Percentiles rank a stretch among this genome's conserved stretches.
Conservation (phyloP, 1,284 basidiomycete species). For the Trametes sp. region DNA sequence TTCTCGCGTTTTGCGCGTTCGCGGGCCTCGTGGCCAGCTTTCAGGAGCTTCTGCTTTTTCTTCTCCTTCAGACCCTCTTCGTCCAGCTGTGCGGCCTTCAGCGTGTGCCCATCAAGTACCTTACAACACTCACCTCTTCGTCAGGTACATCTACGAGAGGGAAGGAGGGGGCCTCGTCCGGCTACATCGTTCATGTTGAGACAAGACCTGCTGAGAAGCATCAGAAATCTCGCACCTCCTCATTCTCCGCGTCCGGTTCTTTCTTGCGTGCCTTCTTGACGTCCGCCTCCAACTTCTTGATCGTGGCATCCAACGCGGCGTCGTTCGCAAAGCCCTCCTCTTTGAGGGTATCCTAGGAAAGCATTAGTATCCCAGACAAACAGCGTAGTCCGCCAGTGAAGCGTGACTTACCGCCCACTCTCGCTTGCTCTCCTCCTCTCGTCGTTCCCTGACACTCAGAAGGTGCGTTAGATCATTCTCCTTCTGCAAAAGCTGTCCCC, state of each 20-base stretch:
- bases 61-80: conserved; percentile 97
- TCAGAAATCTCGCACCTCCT: conserved; percentile 40
- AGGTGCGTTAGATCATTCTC: conserved; percentile 86
- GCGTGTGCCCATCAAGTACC: neutral
- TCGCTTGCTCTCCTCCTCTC: conserved; percentile 71
- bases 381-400: no score
- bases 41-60: conserved; percentile 90
- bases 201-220: no score
- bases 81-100: conserved; percentile 64
- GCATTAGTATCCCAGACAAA: no score
- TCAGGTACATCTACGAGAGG: conserved; percentile 93
- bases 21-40: conserved; percentile 95
- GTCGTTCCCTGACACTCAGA: conserved; percentile 69
- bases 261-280: conserved; percentile 57
- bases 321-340: conserved; percentile 79
- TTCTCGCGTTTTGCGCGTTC: conserved; percentile 89
- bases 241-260: conserved; percentile 66
- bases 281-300: conserved; percentile 49
- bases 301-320: conserved; percentile 42
- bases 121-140: conserved; percentile 65
- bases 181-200: no score
- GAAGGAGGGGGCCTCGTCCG: conserved; percentile 87
- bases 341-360: conserved; percentile 61
- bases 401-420: conserved; percentile 80
- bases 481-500: conserved; percentile 71